Percentiles rank a stretch among this genome's conserved stretches.
These are phyloP conservation scores for Candida ovalis DNA, from an alignment of 805 yeast species.

Conservation along the genomic window DNA sequence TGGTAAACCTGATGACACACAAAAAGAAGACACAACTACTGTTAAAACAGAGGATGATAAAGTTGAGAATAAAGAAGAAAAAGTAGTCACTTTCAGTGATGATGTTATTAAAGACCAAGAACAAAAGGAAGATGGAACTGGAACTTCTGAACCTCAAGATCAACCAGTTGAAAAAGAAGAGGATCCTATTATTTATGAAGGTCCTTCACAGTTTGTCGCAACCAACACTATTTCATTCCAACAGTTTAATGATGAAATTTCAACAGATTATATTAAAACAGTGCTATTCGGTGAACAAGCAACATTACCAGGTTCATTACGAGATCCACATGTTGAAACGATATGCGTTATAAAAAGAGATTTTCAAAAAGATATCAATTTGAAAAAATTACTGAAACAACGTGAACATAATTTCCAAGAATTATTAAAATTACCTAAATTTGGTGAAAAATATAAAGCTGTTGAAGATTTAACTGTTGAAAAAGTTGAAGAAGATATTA, in stretches of 20 bases:
- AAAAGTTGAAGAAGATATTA: constrained; percentile 43
- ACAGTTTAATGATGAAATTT: constrained; percentile 37
- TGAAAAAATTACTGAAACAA: constrained; percentile 21
- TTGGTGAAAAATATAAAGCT: constrained; percentile 52
- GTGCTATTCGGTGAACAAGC: constrained; percentile 65
- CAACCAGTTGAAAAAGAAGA: constrained; percentile 2
- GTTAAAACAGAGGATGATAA: constrained; percentile 4
- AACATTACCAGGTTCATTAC: constrained; percentile 44
- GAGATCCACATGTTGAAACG: constrained; percentile 52
- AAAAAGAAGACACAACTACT: not conserved
- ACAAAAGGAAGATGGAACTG: not conserved
- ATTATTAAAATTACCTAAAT: constrained; percentile 49
- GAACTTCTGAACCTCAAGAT: constrained; percentile 1
- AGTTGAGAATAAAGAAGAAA: constrained; percentile 7
- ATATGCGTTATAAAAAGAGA: constrained; percentile 27
- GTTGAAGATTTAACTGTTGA: constrained; percentile 40
- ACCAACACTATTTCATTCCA: constrained; percentile 52
- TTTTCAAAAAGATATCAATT: constrained; percentile 23
- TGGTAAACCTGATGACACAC: not conserved
- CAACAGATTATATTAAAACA: constrained; percentile 30
- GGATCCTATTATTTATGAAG: constrained; percentile 51
- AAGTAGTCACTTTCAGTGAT: constrained; percentile 14
- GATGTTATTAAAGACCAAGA: constrained; percentile 4
- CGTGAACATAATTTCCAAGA: constrained; percentile 36
- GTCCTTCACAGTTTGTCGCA: constrained; percentile 63